Percentiles rank a stretch among this genome's conserved stretches.
Conservation (phyloP, 192 early-diverging fungal genomes). For the Rhizoclosmatium globosum region DNA sequence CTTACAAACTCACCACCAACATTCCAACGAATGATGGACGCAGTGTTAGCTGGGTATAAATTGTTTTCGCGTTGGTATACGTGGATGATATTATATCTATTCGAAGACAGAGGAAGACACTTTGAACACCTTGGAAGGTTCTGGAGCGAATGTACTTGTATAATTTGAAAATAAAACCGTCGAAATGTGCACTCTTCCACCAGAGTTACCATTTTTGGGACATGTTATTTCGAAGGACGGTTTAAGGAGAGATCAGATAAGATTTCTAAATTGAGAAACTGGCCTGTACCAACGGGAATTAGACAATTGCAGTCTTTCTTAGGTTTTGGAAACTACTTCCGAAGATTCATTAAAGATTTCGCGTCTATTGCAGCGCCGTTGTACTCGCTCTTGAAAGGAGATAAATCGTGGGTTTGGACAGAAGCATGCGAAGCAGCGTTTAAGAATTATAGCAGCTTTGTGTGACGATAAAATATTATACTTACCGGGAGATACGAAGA, state of each 20-base stretch:
- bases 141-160: conserved; percentile 39
- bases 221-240: conserved; percentile 47
- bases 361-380: conserved; percentile 37
- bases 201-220: conserved; percentile 44
- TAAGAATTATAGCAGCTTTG: conserved; percentile 37
- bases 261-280: conserved; percentile 39
- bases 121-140: conserved; percentile 36
- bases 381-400: conserved; percentile 22
- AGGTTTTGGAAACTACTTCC: conserved; percentile 48
- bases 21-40: conserved; percentile 50
- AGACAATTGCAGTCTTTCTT: conserved; percentile 26
- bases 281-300: conserved; percentile 16
- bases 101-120: conserved; percentile 41
- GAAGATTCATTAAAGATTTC: conserved; percentile 40
- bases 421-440: conserved; percentile 33
- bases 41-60: conserved; percentile 37
- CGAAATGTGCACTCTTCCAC: conserved; percentile 45
- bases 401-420: conserved; percentile 2
- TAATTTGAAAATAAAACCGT: conserved; percentile 46
- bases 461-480: conserved; percentile 2
- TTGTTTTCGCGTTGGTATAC: conserved; percentile 46
- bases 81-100: conserved; percentile 56
- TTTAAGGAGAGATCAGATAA: conserved; percentile 36
- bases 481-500: neutral
- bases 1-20: conserved; percentile 51